Evolutionary conservation across 1,139 yeast species (phyloP).

Genomic region (Taphrina communis): DNA sequence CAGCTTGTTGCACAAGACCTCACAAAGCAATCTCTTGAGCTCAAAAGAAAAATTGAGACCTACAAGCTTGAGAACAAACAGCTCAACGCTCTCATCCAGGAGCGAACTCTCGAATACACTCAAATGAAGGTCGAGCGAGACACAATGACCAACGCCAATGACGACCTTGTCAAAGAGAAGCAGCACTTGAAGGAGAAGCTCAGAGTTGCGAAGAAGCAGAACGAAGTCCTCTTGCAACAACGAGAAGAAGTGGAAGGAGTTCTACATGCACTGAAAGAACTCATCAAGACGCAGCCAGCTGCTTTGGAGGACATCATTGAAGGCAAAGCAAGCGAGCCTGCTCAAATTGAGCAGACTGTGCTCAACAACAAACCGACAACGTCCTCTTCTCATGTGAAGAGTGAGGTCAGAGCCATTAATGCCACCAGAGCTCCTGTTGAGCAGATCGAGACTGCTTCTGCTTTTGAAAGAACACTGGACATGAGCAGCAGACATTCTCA

Average conservation of each 20-base stretch:
- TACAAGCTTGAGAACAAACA: constrained; percentile 36
- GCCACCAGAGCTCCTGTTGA: constrained; percentile 4
- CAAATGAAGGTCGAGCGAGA: constrained; percentile 22
- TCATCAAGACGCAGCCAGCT: constrained; percentile 33
- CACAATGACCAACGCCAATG: constrained; percentile 4
- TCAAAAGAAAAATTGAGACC: constrained; percentile 34
- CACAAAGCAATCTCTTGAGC: constrained; percentile 36
- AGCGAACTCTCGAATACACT: constrained; percentile 14
- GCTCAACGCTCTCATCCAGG: constrained; percentile 22
- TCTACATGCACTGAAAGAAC: constrained; percentile 21
- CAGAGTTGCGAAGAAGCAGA: constrained; percentile 23
- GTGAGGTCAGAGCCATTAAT: not conserved
- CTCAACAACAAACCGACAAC: not conserved
- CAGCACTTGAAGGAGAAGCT: constrained; percentile 34
- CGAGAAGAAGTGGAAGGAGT: constrained; percentile 36
- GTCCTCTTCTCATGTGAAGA: not conserved
- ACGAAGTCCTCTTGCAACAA: constrained; percentile 29
- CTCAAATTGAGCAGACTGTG: not conserved
- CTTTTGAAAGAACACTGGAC: constrained; percentile 1
- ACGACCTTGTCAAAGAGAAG: constrained; percentile 28
- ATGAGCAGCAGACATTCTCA: constrained; percentile 10
- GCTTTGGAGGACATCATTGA: constrained; percentile 25
- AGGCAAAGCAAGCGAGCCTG: not conserved
- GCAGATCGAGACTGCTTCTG: constrained; percentile 19
- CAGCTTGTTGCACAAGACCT: constrained; percentile 33